phyloP scores from a whole-genome alignment of 345 rosid species.

The Bruguiera parviflora region DNA sequence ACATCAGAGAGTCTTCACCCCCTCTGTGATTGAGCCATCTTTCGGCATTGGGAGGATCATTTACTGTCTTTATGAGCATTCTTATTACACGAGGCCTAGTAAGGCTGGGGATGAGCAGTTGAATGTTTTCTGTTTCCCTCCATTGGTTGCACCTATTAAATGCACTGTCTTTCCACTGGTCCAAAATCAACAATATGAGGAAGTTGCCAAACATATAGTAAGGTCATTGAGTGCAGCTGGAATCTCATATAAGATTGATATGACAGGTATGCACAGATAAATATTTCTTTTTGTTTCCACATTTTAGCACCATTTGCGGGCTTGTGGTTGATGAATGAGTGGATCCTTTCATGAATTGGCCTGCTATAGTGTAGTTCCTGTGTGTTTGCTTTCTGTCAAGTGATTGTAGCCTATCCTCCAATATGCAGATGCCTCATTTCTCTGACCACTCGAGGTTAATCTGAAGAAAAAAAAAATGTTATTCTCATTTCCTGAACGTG shows the following conservation, averaged over 20 bases:
- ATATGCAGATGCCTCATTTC: too few relatives aligned
- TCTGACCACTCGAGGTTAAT: not conserved
- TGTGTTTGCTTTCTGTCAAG: too few relatives aligned
- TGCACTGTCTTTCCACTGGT: slow-evolving; percentile 90
- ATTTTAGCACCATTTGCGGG: not conserved
- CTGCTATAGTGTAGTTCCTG: too few relatives aligned
- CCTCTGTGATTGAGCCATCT: slow-evolving; percentile 90
- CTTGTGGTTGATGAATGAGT: too few relatives aligned
- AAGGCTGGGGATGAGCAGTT: slow-evolving; percentile 86
- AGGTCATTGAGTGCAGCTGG: slow-evolving; percentile 59
- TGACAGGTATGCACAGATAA: slow-evolving; percentile 46
- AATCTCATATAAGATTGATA: slow-evolving; percentile 76
- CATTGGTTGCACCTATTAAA: slow-evolving; percentile 86
- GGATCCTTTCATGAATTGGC: too few relatives aligned
- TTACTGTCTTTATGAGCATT: slow-evolving; percentile 85
- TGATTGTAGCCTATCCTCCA: too few relatives aligned
- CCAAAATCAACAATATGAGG: slow-evolving; percentile 65
- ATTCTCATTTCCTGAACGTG: not conserved
- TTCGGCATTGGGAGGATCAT: slow-evolving; percentile 93
- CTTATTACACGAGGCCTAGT: slow-evolving; percentile 77
- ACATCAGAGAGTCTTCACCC: slow-evolving; percentile 82
- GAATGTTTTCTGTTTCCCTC: slow-evolving; percentile 82
- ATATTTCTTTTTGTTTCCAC: not conserved
- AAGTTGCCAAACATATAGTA: slow-evolving; percentile 57
- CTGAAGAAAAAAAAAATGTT: not conserved